Evolutionary conservation across 1,284 basidiomycete genomes (phyloP).

Genomic region (Moniliophthora roreri): DNA sequence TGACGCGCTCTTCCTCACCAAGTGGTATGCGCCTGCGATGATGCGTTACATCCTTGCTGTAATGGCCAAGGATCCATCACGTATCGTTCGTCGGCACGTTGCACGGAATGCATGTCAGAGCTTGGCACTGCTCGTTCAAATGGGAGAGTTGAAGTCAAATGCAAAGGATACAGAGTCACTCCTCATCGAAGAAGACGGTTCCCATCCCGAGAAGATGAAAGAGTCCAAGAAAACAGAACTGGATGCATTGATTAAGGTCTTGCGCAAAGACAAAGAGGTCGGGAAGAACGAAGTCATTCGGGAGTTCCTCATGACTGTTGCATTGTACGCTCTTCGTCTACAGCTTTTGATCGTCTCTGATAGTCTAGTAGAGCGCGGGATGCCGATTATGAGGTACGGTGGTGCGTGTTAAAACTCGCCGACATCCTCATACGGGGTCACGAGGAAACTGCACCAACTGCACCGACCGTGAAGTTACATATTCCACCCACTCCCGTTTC

Average conservation of each 20-base stretch:
- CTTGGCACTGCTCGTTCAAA: constrained; percentile 82
- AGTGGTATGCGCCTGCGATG: constrained; percentile 83
- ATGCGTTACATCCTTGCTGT: constrained; percentile 92
- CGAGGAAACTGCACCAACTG: constrained; percentile 80
- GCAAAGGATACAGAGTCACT: constrained; percentile 74
- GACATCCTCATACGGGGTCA: constrained; percentile 85
- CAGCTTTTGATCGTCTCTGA: constrained; percentile 8
- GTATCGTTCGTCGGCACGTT: constrained; percentile 82
- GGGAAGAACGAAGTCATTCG: constrained; percentile 82
- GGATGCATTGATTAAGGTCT: constrained; percentile 76
- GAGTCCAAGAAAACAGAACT: constrained; percentile 81
- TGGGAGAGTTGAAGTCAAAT: constrained; percentile 84
- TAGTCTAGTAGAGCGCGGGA: constrained; percentile 55
- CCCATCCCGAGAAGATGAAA: constrained; percentile 64
- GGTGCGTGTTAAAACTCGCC: constrained; percentile 89
- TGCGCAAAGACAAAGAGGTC: constrained; percentile 82
- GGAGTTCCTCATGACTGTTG: constrained; percentile 79
- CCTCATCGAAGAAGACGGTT: constrained; percentile 85
- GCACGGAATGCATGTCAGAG: constrained; percentile 86
- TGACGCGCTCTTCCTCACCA: constrained; percentile 89
- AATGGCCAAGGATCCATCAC: constrained; percentile 84
- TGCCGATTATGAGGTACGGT: constrained; percentile 85
- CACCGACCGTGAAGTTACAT: constrained; percentile 87
- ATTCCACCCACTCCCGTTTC: constrained; percentile 75
- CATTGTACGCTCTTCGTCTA: constrained; percentile 55